These are phyloP conservation scores for Tetracladium maxilliforme DNA, from an alignment of 2,329 filamentous ascomycete genomes.

Conservation along the genomic window DNA sequence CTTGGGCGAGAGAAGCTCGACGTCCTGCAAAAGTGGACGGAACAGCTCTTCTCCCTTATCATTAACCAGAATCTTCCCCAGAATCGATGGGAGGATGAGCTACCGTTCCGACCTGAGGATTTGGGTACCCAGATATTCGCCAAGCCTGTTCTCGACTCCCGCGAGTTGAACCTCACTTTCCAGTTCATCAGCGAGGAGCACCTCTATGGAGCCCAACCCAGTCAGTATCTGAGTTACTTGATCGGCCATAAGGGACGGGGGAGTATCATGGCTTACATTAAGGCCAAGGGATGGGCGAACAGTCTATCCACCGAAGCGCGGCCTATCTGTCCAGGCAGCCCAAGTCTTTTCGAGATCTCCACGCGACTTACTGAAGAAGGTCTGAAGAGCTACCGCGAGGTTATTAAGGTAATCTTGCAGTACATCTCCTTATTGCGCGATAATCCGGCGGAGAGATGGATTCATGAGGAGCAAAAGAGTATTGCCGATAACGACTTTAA, in stretches of 20 bases:
- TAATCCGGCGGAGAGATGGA: slow-evolving; percentile 74
- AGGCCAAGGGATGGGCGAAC: slow-evolving; percentile 59
- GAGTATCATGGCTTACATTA: slow-evolving; percentile 58
- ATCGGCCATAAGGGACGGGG: slow-evolving; percentile 61
- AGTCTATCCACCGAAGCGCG: slow-evolving; percentile 49
- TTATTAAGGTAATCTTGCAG: slow-evolving; percentile 55
- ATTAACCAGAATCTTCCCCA: slow-evolving; percentile 47
- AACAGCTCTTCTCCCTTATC: slow-evolving; percentile 48
- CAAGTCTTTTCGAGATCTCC: slow-evolving; percentile 50
- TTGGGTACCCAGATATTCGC: slow-evolving; percentile 47
- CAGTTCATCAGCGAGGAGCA: slow-evolving; percentile 50
- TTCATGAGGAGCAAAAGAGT: slow-evolving; percentile 81
- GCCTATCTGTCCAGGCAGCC: slow-evolving; percentile 46
- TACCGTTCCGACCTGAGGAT: slow-evolving; percentile 40
- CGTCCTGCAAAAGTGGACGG: slow-evolving; percentile 47
- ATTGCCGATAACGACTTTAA: slow-evolving; percentile 90
- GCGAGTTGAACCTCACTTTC: slow-evolving; percentile 48
- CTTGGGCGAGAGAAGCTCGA: slow-evolving; percentile 48
- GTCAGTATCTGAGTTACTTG: slow-evolving; percentile 50
- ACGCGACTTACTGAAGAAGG: slow-evolving; percentile 53
- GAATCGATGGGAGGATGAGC: slow-evolving; percentile 44
- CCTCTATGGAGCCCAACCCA: slow-evolving; percentile 46
- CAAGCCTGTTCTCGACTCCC: slow-evolving; percentile 52
- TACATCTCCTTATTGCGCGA: slow-evolving; percentile 82
- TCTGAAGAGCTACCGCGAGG: slow-evolving; percentile 40